Percentiles rank a stretch among this genome's conserved stretches.
phyloP scores from a whole-genome alignment of 345 rosid genomes.

The Citrus cavaleriei region DNA sequence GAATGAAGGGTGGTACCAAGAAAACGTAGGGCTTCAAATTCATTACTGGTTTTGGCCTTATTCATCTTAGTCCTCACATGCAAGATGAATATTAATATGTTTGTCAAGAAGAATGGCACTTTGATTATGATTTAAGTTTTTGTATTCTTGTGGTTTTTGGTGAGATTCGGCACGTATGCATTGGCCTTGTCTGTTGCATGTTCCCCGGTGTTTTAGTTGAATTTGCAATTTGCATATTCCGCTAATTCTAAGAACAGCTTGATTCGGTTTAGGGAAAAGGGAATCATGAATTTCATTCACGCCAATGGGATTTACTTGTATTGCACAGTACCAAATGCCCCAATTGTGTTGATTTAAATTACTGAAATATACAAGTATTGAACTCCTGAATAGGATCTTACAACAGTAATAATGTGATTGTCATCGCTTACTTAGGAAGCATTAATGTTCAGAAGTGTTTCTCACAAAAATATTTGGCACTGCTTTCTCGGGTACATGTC shows the following conservation, averaged over 20 bases:
- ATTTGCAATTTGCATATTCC: constrained; percentile 1
- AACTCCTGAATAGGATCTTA: neutral
- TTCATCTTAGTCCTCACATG: constrained; percentile 9
- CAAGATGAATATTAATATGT: constrained; percentile 2
- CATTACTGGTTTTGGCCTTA: neutral
- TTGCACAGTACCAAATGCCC: neutral
- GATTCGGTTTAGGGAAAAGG: neutral
- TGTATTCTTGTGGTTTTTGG: constrained; percentile 13
- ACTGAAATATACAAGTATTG: neutral
- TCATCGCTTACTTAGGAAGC: neutral
- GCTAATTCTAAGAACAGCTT: neutral
- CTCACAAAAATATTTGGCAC: neutral
- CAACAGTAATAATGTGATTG: neutral
- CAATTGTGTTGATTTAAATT: neutral
- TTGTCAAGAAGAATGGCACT: neutral
- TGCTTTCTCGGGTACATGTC: neutral
- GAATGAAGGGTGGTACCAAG: neutral
- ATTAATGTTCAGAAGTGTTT: neutral
- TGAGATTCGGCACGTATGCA: constrained; percentile 10
- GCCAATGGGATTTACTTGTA: neutral
- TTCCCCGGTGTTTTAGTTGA: constrained; percentile 16
- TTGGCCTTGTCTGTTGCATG: constrained; percentile 26
- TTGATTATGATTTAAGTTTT: constrained; percentile 10
- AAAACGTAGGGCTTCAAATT: neutral
- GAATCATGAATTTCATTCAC: neutral